These are phyloP conservation scores for Solanum megistacrolobum DNA, from an alignment of 257 asterid species.

Conservation along the genomic window DNA sequence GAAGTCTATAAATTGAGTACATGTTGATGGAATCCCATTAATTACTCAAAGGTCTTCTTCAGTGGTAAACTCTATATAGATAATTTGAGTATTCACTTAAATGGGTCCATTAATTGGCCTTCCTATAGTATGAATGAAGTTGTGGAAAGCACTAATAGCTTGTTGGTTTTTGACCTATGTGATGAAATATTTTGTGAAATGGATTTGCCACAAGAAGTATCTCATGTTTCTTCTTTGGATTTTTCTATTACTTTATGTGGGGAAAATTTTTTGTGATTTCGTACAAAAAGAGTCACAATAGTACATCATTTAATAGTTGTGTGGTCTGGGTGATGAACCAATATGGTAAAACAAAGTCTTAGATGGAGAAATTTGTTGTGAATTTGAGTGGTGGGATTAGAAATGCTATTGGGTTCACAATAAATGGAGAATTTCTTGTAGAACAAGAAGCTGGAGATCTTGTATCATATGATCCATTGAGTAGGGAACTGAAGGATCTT, in stretches of 20 bases:
- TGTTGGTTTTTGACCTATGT: constrained; percentile 5
- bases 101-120: constrained; percentile 27
- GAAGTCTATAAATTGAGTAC: constrained; percentile 18
- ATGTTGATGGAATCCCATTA: constrained; percentile 12
- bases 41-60: constrained; percentile 3
- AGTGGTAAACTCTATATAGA: constrained; percentile 7
- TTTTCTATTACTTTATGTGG: background rate
- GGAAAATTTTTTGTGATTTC: background rate
- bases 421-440: constrained; percentile 7
- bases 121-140: constrained; percentile 3
- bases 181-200: constrained; percentile 25
- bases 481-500: background rate
- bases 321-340: constrained; percentile 25
- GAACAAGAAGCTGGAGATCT: background rate
- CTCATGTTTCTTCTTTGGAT: constrained; percentile 1
- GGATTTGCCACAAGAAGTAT: constrained; percentile 4
- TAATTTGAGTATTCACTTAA: constrained; percentile 10
- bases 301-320: background rate
- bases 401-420: constrained; percentile 7
- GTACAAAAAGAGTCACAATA: background rate
- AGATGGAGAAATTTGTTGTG: constrained; percentile 7
- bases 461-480: constrained; percentile 1
- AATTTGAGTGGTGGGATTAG: background rate
- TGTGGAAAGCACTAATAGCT: background rate
- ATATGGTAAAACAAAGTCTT: constrained; percentile 16